Evolutionary conservation across 2,329 filamentous ascomycete species (phyloP), one percentile per base, ranked within the genome.

Genomic region (Xenoacremonium recifei): DNA sequence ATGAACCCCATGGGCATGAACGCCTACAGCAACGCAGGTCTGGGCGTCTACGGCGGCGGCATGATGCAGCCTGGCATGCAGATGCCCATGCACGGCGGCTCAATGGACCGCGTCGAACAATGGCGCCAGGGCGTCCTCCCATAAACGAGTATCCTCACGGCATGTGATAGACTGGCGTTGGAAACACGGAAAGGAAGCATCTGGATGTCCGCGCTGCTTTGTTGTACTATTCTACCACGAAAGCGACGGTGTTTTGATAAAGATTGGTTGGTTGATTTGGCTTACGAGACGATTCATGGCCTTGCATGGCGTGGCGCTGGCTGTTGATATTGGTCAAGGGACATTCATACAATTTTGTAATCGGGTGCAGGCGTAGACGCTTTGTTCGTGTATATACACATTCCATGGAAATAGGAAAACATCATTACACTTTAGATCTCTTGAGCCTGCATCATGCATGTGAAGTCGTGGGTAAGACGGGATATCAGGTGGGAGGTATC

Each of bases 71-170:
- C 52, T 4, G 53, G 51, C 18, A 58, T 63, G 51, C 55, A 48
- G 37, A 57, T 61, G 57, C 54, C 53, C 6, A 45, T 54, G 11
- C 55, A 52, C n/a, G 37, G 43, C 6, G 57, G 45, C 18, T 55
- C 61, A 3, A 48, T 61, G 48, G 67, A 68, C 35, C 60, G 64
- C 25, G 67, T 70, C 6, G 68, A 72, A 45, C 62, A 66, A 40
- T 72, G 69, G 69, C 61, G 69, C 32, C 68, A 70, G 39, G 59
- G 68, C 36, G 63, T 72, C 15, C 58, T 58, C 42, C 65, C 62
- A 13, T 67, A n/a, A n/a, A n/a, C n/a, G n/a, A n/a, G n/a, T n/a
- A n/a, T n/a, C n/a, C n/a, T n/a, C n/a, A n/a, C n/a, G n/a, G n/a
- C n/a, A n/a, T n/a, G n/a, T n/a, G n/a, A n/a, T n/a, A n/a, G n/a